phyloP scores from a whole-genome alignment of 176 grass and related monocot genomes.

The Triticum timopheevii region DNA sequence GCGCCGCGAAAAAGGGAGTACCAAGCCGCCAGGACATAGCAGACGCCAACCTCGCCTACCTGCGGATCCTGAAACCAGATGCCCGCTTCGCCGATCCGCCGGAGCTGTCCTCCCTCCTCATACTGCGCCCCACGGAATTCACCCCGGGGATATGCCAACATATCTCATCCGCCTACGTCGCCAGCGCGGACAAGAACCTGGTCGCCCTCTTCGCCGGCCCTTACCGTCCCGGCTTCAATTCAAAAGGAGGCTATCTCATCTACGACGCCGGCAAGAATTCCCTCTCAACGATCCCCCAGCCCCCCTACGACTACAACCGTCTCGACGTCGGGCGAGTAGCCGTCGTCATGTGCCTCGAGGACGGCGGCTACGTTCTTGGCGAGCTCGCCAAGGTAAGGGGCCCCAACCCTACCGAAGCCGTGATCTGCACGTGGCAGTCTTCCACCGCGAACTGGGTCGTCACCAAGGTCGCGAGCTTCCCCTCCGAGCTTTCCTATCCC shows the following conservation, averaged over 20 bases:
- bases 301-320: not conserved
- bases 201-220: slow-evolving; percentile 2
- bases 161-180: not conserved
- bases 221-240: not conserved
- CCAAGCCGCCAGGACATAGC: not conserved
- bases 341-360: not conserved
- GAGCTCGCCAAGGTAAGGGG: not conserved
- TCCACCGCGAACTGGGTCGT: not conserved
- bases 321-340: not conserved
- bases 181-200: slow-evolving; percentile 1
- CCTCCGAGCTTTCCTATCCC: not conserved
- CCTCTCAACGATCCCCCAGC: no score
- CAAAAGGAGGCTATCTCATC: not conserved
- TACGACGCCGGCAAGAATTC: no score
- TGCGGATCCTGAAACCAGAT: not conserved
- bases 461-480: not conserved
- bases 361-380: not conserved
- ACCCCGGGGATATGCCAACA: no score
- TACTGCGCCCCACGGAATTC: not conserved
- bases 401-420: not conserved
- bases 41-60: not conserved
- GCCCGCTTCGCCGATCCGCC: not conserved
- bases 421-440: not conserved
- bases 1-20: not conserved
- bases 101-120: not conserved